Conservation (phyloP, 2,329 filamentous ascomycete species). For the Pseudogymnoascus sp. region DNA sequence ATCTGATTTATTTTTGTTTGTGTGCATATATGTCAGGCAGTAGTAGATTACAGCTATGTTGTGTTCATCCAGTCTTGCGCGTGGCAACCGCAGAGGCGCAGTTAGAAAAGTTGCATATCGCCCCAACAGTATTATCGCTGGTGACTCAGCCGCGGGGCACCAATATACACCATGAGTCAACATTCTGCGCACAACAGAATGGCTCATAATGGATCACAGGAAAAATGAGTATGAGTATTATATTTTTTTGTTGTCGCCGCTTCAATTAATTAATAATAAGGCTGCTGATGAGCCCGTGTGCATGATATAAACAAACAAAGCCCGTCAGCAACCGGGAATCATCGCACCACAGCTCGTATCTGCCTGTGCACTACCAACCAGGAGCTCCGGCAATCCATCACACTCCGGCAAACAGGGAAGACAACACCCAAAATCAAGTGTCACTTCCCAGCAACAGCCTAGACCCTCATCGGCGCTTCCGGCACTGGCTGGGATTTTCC, state of each 20-base stretch:
- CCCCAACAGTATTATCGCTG: conserved; percentile 20
- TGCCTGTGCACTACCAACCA: not conserved
- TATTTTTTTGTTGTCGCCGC: not conserved
- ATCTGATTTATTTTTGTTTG: conserved; percentile 12
- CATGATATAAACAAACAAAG: not conserved
- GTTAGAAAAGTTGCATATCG: not conserved
- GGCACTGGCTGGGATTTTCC: not conserved
- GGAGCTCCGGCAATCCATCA: not conserved
- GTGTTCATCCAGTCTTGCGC: conserved; percentile 15
- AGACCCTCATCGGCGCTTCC: conserved; percentile 3
- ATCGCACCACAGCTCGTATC: conserved; percentile 1
- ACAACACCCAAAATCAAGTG: not conserved
- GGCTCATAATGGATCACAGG: conserved; percentile 15
- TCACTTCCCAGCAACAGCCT: conserved; percentile 1
- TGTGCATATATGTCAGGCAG: not conserved
- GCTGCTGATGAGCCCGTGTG: not conserved
- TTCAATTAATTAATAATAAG: conserved; percentile 2
- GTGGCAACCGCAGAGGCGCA: conserved; percentile 23
- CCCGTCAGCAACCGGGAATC: not conserved
- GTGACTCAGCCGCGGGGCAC: not conserved
- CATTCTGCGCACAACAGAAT: conserved; percentile 21
- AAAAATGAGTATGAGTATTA: not conserved
- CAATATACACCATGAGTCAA: conserved; percentile 2
- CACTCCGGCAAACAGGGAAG: not conserved
- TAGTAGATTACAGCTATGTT: not conserved